Base-by-base conservation (phyloP, 75 land plant genomes). In the Chamaecyparis obtusa region DNA sequence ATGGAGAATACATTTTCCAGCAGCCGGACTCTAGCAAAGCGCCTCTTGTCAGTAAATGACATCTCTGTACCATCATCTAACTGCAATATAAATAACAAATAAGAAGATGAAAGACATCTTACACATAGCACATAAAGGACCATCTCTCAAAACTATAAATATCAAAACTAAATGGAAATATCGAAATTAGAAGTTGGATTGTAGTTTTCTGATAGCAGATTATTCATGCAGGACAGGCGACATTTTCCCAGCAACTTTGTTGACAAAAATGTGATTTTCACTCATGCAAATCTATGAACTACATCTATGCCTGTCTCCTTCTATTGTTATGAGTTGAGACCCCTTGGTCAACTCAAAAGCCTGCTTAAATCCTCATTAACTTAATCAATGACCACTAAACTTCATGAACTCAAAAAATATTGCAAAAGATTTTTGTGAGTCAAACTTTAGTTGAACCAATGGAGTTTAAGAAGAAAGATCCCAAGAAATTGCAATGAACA, bases 11-110 rank as follows among this genome's bases (percentile, higher is more conserved):
- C 99, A 95, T 95, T 91, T 79, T 91, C 76, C 17, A 98, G 94
- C 87, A 97, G 92, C 75, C 99, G 95, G 60, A 97, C 97, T 89
- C 93, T 93, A 14, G 99, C 99, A 91, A 98, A 94, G 72, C 99
- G 94, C 90, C 99, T 95, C 86, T 95, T 95, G 79, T 98, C 99
- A 51, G 97, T 98, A 89, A 98, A 98, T 56, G 99, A 96, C 35
- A 98, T 89, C 84, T 98, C 99, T 49, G 95, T 48, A 36, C 99
- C 99, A 94, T 92, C 94, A 83, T 97, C 97, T 46, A 98, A 89
- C 99, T 98, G 95, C 88, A 95, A 86, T 56, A 48, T 81, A 81
- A 81, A 46, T 46, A 46, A 81, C 14, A 81, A 81, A 81, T 46
- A 81, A 81, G n/a, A 81, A 81, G n/a, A 81, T 81, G 30, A 24